A percentile compares a stretch with the other conserved stretches of the same genome.
Evolutionary conservation across 352 stramenopile genomes (phyloP).

Genomic region (Phytophthora macrochlamydospora): DNA sequence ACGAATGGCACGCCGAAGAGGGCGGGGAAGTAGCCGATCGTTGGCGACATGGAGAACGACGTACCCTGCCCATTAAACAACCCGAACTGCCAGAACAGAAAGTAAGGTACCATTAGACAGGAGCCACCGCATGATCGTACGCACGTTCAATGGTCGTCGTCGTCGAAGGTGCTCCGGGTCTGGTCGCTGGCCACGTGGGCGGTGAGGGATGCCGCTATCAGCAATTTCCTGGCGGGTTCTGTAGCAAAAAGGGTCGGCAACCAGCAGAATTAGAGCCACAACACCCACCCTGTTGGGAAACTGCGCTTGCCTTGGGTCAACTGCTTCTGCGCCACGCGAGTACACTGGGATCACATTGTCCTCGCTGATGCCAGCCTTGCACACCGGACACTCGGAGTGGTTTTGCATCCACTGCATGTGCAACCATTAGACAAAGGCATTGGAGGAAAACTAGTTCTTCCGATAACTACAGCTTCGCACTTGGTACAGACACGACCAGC

Average conservation of each 20-base stretch:
- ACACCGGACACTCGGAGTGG: constrained; percentile 89
- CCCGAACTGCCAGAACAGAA: constrained; percentile 31
- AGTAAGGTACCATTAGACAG: background rate
- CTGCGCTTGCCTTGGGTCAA: constrained; percentile 60
- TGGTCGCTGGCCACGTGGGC: constrained; percentile 64
- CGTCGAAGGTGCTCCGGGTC: constrained; percentile 66
- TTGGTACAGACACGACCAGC: constrained; percentile 88
- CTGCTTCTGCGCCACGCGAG: constrained; percentile 66
- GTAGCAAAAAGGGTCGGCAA: constrained; percentile 1
- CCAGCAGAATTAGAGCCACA: background rate
- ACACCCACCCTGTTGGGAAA: background rate
- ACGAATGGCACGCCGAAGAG: constrained; percentile 75
- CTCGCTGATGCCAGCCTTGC: constrained; percentile 89
- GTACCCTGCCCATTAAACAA: constrained; percentile 42
- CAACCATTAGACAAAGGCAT: background rate
- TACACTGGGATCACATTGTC: constrained; percentile 92
- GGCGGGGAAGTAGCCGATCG: constrained; percentile 85
- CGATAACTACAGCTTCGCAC: constrained; percentile 23
- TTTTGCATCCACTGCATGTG: constrained; percentile 67
- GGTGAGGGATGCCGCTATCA: constrained; percentile 49
- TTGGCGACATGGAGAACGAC: constrained; percentile 63
- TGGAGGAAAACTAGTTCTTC: background rate
- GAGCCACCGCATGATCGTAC: background rate
- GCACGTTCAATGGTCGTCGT: constrained; percentile 52
- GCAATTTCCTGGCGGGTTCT: constrained; percentile 33